Conservation (phyloP, 805 yeast species). For the Saturnispora quitensis region DNA sequence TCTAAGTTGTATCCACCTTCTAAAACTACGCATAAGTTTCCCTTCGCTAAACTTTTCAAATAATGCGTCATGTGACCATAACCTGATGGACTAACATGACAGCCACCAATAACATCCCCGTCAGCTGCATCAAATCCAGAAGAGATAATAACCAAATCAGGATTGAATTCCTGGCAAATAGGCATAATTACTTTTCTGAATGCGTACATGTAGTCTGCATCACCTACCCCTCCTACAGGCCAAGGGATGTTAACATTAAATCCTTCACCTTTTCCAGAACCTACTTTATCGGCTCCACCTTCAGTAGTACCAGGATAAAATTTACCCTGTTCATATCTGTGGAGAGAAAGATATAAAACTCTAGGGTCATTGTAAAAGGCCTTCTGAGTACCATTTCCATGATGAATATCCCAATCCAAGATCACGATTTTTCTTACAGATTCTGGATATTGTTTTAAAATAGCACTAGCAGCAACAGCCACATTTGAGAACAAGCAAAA, state of each 20-base stretch:
- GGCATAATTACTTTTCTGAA: slow-evolving; percentile 83
- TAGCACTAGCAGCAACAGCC: slow-evolving; percentile 89
- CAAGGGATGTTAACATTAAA: slow-evolving; percentile 87
- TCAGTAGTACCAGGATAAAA: slow-evolving; percentile 91
- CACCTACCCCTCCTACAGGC: slow-evolving; percentile 87
- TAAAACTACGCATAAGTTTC: slow-evolving; percentile 77
- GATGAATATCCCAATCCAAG: slow-evolving; percentile 98
- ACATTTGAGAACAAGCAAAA: slow-evolving; percentile 94
- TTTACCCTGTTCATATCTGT: slow-evolving; percentile 83
- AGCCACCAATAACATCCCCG: slow-evolving; percentile 94
- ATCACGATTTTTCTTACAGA: slow-evolving; percentile 75
- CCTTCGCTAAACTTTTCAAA: slow-evolving; percentile 80
- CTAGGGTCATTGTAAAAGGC: slow-evolving; percentile 84
- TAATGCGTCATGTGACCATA: slow-evolving; percentile 94
- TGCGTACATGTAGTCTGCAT: slow-evolving; percentile 91
- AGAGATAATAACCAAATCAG: slow-evolving; percentile 86
- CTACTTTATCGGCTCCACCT: slow-evolving; percentile 74
- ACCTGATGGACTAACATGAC: slow-evolving; percentile 91
- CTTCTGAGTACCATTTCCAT: slow-evolving; percentile 97
- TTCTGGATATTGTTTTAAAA: slow-evolving; percentile 77
- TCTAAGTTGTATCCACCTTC: slow-evolving; percentile 97
- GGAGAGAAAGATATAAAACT: slow-evolving; percentile 84
- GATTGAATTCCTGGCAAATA: slow-evolving; percentile 76
- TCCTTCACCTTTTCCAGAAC: slow-evolving; percentile 83
- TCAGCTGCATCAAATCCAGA: slow-evolving; percentile 99